phyloP scores from a whole-genome alignment of 371 early-diverging fungal species.

The Mucor racemosus region DNA sequence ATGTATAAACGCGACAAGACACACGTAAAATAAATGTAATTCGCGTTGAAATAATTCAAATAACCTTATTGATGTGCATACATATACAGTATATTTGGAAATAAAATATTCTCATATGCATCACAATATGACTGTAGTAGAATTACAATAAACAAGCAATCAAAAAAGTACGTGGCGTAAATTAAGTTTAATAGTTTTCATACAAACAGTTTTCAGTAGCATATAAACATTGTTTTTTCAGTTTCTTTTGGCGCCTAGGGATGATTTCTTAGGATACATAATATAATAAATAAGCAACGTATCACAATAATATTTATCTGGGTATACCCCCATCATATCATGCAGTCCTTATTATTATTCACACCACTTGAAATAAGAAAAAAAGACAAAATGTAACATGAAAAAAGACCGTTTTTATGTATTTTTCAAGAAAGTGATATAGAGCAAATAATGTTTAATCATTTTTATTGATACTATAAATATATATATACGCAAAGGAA shows the following conservation, averaged over 20 bases:
- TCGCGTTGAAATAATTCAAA: neutral
- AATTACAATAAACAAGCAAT: neutral
- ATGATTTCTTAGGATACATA: too few species aligned
- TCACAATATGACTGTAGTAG: neutral
- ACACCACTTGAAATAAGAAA: too few species aligned
- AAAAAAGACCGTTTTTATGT: too few species aligned
- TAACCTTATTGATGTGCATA: neutral
- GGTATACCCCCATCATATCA: too few species aligned
- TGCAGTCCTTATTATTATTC: too few species aligned
- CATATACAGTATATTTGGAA: neutral
- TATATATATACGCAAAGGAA: neutral
- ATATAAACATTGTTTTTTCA: neutral
- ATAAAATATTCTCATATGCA: neutral
- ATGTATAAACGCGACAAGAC: too few species aligned
- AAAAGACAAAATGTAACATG: too few species aligned
- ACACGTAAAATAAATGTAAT: neutral
- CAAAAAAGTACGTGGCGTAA: neutral
- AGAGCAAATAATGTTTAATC: neutral
- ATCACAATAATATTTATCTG: too few species aligned
- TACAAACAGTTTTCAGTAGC: neutral
- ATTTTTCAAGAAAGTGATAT: neutral
- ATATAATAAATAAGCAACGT: too few species aligned
- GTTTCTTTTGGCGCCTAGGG: neutral
- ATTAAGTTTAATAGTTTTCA: neutral
- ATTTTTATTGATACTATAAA: slow-evolving; percentile 1